phyloP scores from a whole-genome alignment of 371 early-diverging fungal species.

The Mucor piriformis region DNA sequence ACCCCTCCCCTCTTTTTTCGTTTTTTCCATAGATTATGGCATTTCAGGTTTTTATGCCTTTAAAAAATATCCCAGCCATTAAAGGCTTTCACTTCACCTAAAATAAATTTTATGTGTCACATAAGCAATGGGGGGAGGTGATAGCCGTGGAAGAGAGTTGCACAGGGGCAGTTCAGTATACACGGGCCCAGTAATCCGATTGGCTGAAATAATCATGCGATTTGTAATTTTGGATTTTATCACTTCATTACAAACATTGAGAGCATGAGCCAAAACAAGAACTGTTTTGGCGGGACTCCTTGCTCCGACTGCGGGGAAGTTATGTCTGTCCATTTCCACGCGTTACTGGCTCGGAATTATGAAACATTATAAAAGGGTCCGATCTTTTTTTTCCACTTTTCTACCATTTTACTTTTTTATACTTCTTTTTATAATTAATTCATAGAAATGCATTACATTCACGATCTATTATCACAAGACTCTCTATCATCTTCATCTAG shows the following conservation, averaged over 20 bases:
- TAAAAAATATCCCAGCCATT: constrained; percentile 1
- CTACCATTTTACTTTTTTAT: constrained; percentile 1
- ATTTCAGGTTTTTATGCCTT: background rate
- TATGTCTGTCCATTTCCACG: background rate
- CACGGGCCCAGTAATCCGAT: constrained; percentile 19
- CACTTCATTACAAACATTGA: background rate
- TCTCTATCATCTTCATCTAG: constrained; percentile 24
- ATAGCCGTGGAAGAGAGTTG: background rate
- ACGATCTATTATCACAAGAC: constrained; percentile 16
- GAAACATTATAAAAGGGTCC: background rate
- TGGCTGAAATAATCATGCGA: constrained; percentile 34
- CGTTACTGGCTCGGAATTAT: background rate
- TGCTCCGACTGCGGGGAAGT: background rate
- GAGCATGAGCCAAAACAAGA: background rate
- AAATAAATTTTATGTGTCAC: background rate
- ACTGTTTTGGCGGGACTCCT: background rate
- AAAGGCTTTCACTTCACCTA: background rate
- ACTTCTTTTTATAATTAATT: background rate
- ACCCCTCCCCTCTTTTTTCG: background rate
- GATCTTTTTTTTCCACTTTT: background rate
- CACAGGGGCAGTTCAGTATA: background rate
- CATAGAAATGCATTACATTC: constrained; percentile 13
- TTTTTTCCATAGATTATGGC: constrained; percentile 1
- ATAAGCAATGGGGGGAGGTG: background rate
- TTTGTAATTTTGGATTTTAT: background rate